phyloP scores from a whole-genome alignment of 352 stramenopile genomes.

The Globisporangium heterothallicum region DNA sequence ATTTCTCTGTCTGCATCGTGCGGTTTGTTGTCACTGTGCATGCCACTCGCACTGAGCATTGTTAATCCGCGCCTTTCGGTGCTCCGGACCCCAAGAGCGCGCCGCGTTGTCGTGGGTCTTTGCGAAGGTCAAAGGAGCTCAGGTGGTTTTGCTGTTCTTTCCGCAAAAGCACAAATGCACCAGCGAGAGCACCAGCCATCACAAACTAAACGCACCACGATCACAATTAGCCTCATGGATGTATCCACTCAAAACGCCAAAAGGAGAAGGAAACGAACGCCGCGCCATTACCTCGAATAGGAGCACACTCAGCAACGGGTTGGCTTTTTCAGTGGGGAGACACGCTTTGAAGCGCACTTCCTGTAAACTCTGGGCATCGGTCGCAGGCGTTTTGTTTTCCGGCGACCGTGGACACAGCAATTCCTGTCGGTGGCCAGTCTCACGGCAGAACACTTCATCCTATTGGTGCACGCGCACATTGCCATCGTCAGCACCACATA shows the following conservation, averaged over 20 bases:
- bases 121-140: conserved; percentile 72
- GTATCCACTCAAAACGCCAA: too few species aligned
- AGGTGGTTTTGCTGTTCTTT: conserved; percentile 71
- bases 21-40: too few species aligned
- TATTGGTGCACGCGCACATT: background rate
- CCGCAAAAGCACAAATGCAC: conserved; percentile 41
- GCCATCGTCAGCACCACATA: background rate
- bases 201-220: conserved; percentile 32
- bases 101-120: conserved; percentile 51
- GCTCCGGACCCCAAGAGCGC: conserved; percentile 23
- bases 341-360: conserved; percentile 58
- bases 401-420: conserved; percentile 36
- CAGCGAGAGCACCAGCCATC: conserved; percentile 40
- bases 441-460: conserved; percentile 59
- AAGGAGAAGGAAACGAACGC: too few species aligned
- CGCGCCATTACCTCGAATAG: conserved; percentile 75
- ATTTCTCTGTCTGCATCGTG: too few species aligned
- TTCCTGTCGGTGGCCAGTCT: conserved; percentile 67
- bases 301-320: conserved; percentile 40
- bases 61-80: conserved; percentile 9
- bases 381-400: conserved; percentile 16
- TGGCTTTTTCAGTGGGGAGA: conserved; percentile 27
- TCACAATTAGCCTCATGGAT: too few species aligned
- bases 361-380: conserved; percentile 12
- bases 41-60: too few species aligned